phyloP scores from a whole-genome alignment of 148 eudicot genomes.

The Cornus controversa region DNA sequence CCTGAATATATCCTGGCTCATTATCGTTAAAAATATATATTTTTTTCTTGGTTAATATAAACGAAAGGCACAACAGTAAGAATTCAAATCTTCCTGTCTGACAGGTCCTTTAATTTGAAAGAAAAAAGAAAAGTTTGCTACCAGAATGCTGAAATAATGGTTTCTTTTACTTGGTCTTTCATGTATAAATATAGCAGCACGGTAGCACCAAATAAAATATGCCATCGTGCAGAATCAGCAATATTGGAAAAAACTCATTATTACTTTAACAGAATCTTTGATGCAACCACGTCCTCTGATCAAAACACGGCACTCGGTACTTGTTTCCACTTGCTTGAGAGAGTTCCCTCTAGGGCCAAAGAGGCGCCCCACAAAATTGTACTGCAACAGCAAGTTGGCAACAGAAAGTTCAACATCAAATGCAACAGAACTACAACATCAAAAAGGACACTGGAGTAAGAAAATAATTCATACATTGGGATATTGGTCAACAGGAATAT shows the following conservation, averaged over 20 bases:
- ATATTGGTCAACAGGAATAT: conserved; percentile 83
- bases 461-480: conserved; percentile 68
- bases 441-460: conserved; percentile 12
- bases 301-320: conserved; percentile 91
- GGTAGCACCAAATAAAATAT: conserved; percentile 2
- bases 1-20: neutral
- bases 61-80: neutral
- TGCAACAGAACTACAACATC: conserved; percentile 10
- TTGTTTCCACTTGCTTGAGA: conserved; percentile 92
- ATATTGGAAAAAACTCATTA: neutral
- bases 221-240: neutral
- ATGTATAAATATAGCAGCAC: neutral
- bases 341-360: conserved; percentile 99
- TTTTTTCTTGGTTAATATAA: neutral
- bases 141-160: neutral
- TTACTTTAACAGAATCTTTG: conserved; percentile 92
- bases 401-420: conserved; percentile 7
- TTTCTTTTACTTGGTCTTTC: neutral
- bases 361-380: conserved; percentile 96
- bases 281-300: conserved; percentile 99
- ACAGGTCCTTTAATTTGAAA: neutral
- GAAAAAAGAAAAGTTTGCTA: neutral
- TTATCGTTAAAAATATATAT: too few relatives aligned
- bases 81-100: neutral
- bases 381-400: conserved; percentile 47